Evolutionary conservation across 2,329 filamentous ascomycete species (phyloP).

Genomic region (Rugonectria rugulosa): DNA sequence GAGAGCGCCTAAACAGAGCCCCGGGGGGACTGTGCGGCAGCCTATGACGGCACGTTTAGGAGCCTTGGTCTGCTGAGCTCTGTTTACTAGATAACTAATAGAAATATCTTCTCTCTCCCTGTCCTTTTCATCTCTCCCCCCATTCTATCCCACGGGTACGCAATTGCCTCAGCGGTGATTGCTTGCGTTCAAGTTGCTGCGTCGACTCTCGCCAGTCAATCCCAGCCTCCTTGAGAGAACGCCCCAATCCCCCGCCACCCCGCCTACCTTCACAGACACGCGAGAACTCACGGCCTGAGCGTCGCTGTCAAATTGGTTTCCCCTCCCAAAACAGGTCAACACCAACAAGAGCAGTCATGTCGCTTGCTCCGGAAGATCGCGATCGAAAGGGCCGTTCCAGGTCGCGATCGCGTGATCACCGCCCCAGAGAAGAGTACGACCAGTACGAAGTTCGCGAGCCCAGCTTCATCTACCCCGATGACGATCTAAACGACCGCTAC

Average conservation of each 20-base stretch:
- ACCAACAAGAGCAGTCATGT: constrained; percentile 50
- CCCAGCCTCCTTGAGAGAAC: constrained; percentile 10
- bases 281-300: not conserved
- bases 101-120: not conserved
- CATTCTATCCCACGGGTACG: not conserved
- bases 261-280: not conserved
- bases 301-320: not conserved
- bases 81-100: no score
- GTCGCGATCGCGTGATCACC: constrained; percentile 52
- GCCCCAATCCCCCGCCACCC: not conserved
- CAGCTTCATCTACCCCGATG: constrained; percentile 51
- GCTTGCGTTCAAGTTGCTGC: no score
- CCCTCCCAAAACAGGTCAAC: constrained; percentile 4
- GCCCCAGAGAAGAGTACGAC: constrained; percentile 41
- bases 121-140: not conserved
- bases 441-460: constrained; percentile 50
- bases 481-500: constrained; percentile 50
- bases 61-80: no score
- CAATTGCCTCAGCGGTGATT: not conserved
- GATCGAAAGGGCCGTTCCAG: constrained; percentile 56
- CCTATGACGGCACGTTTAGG: constrained; percentile 12
- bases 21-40: constrained; percentile 8
- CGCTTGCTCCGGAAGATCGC: constrained; percentile 57
- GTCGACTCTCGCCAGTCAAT: not conserved
- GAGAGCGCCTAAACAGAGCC: constrained; percentile 11